A percentile compares a stretch with the other conserved stretches of the same genome.
phyloP scores from a whole-genome alignment of 2,329 filamentous ascomycete species.

The Cordyceps cicadae region DNA sequence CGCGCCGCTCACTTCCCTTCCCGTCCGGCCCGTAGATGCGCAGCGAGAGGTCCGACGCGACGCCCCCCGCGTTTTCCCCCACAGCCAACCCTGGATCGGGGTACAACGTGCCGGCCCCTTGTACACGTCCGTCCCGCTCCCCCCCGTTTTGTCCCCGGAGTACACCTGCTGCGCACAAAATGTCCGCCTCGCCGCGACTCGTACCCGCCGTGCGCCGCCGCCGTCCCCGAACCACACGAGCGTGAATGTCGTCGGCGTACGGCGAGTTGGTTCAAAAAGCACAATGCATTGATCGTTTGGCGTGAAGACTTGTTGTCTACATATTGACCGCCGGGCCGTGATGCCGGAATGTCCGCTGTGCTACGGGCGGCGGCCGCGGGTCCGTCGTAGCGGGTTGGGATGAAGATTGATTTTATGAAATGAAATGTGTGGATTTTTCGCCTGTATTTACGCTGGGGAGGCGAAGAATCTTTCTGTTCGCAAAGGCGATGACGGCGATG shows the following conservation, averaged over 20 bases:
- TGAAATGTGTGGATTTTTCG: neutral
- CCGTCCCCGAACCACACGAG: conserved; percentile 11
- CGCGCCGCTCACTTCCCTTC: neutral
- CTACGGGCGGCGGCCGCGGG: neutral
- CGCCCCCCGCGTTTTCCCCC: conserved; percentile 8
- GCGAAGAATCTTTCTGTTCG: neutral
- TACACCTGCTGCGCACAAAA: conserved; percentile 7
- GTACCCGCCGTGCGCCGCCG: conserved; percentile 2
- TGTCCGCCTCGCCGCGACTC: conserved; percentile 9
- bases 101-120: too few relatives aligned
- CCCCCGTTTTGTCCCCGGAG: conserved; percentile 9
- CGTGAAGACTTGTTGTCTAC: too few relatives aligned
- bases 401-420: neutral
- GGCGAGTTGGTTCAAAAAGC: conserved; percentile 9
- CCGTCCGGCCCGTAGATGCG: conserved; percentile 10
- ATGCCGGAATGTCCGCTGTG: neutral
- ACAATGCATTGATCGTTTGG: neutral
- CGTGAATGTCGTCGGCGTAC: conserved; percentile 13
- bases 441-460: too few relatives aligned
- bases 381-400: neutral
- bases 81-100: too few relatives aligned
- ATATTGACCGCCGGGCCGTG: neutral
- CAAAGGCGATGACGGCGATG: neutral
- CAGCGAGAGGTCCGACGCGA: conserved; percentile 6
- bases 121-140: too few relatives aligned